Conservation (phyloP, 306 rosid species). For the Trifolium subterraneum region DNA sequence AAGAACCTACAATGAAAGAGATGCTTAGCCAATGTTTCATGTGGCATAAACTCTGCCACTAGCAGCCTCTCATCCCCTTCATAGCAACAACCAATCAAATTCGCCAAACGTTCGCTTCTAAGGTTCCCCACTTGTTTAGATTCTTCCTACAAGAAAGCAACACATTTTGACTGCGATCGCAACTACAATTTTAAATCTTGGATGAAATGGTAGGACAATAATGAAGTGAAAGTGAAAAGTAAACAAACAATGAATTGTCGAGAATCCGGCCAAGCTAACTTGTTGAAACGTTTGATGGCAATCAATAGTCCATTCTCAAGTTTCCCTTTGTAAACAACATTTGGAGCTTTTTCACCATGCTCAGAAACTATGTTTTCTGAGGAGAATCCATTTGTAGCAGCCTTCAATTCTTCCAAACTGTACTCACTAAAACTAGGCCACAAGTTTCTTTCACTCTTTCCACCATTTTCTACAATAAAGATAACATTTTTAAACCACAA, state of each 20-base stretch:
- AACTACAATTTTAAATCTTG: neutral
- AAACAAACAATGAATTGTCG: slow-evolving; percentile 87
- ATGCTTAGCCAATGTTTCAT: slow-evolving; percentile 89
- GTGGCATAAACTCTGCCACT: slow-evolving; percentile 88
- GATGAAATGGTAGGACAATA: neutral
- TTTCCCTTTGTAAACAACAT: slow-evolving; percentile 82
- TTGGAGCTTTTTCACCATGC: slow-evolving; percentile 96
- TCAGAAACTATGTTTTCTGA: slow-evolving; percentile 87
- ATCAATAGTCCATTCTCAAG: slow-evolving; percentile 66
- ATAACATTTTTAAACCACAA: slow-evolving; percentile 1
- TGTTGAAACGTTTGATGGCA: slow-evolving; percentile 93
- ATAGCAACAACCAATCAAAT: slow-evolving; percentile 85
- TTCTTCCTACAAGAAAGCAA: slow-evolving; percentile 64
- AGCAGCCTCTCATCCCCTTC: slow-evolving; percentile 91
- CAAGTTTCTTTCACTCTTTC: slow-evolving; percentile 53
- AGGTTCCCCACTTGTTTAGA: slow-evolving; percentile 80
- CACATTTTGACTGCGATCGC: neutral
- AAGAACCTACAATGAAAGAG: slow-evolving; percentile 78
- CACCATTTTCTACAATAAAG: slow-evolving; percentile 74
- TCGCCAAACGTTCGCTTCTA: slow-evolving; percentile 82
- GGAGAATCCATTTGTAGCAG: slow-evolving; percentile 71
- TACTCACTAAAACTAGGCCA: slow-evolving; percentile 78
- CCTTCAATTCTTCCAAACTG: slow-evolving; percentile 73
- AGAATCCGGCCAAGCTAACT: slow-evolving; percentile 91
- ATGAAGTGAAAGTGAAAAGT: neutral